These are phyloP conservation scores for Nevesoporus exiguus DNA, from an alignment of 768 basidiomycete species.

Conservation along the genomic window DNA sequence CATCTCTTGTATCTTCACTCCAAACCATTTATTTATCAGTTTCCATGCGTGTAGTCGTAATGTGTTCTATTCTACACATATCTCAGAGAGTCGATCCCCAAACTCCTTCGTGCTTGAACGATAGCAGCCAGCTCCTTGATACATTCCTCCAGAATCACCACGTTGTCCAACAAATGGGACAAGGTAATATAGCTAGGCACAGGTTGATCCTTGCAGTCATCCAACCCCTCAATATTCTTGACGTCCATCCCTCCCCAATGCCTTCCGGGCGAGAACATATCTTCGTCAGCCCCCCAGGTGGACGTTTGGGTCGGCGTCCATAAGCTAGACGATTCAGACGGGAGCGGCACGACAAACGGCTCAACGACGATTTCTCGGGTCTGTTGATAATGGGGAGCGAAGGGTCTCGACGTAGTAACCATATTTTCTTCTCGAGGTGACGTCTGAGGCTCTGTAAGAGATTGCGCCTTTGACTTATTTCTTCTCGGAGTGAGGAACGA, in stretches of 20 bases:
- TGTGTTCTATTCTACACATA: conserved; percentile 48
- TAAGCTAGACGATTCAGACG: conserved; percentile 44
- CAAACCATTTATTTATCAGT: neutral
- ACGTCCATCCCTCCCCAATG: conserved; percentile 40
- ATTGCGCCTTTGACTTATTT: conserved; percentile 41
- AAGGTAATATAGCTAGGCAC: conserved; percentile 57
- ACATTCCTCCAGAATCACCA: conserved; percentile 91
- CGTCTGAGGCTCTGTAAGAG: conserved; percentile 42
- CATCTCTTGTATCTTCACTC: neutral
- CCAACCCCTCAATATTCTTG: conserved; percentile 16
- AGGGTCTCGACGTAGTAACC: conserved; percentile 65
- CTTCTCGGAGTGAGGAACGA: conserved; percentile 81
- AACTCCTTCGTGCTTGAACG: conserved; percentile 74
- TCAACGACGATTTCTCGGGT: conserved; percentile 71
- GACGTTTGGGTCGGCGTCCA: conserved; percentile 59
- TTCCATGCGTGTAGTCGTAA: conserved; percentile 8
- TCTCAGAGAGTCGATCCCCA: conserved; percentile 81
- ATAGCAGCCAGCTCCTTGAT: conserved; percentile 91
- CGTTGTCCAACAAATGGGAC: conserved; percentile 86
- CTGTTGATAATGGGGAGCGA: conserved; percentile 78
- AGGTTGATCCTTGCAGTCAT: conserved; percentile 26
- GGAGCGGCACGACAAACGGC: conserved; percentile 60
- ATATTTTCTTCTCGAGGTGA: conserved; percentile 41
- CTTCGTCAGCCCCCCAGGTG: conserved; percentile 59
- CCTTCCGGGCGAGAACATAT: conserved; percentile 55